Percentiles rank a stretch among this genome's conserved stretches.
Conservation (phyloP, 805 yeast species). For the Debaryomyces maramus region DNA sequence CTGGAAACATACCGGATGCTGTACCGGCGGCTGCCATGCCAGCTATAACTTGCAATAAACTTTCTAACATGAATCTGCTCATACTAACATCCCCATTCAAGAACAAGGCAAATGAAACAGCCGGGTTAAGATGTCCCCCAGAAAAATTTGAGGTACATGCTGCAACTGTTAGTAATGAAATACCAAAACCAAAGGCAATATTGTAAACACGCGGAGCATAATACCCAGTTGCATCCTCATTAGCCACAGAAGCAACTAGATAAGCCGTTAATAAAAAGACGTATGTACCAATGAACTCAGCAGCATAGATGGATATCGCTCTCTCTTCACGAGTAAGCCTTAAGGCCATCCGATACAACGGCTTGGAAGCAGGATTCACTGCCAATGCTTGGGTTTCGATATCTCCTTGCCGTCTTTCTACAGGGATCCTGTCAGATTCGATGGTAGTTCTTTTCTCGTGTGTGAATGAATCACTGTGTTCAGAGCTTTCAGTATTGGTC, state of each 20-base stretch:
- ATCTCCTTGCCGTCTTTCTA: neutral
- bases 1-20: constrained; percentile 83
- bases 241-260: constrained; percentile 82
- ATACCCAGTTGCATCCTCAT: constrained; percentile 46
- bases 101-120: constrained; percentile 74
- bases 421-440: neutral
- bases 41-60: constrained; percentile 70
- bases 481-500: neutral
- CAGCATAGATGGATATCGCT: neutral
- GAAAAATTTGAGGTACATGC: constrained; percentile 71
- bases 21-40: constrained; percentile 95
- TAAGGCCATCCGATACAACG: neutral
- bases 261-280: constrained; percentile 80
- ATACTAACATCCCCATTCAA: constrained; percentile 74
- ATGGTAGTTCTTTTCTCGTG: neutral
- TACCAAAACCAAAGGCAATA: constrained; percentile 87
- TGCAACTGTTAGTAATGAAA: constrained; percentile 75
- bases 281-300: constrained; percentile 83
- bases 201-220: constrained; percentile 69
- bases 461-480: neutral
- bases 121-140: constrained; percentile 90
- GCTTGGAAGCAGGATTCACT: constrained; percentile 2
- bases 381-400: neutral
- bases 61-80: constrained; percentile 64
- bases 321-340: neutral